Evolutionary conservation across 768 basidiomycete species (phyloP).

Genomic region (Pulveroboletus sp.): DNA sequence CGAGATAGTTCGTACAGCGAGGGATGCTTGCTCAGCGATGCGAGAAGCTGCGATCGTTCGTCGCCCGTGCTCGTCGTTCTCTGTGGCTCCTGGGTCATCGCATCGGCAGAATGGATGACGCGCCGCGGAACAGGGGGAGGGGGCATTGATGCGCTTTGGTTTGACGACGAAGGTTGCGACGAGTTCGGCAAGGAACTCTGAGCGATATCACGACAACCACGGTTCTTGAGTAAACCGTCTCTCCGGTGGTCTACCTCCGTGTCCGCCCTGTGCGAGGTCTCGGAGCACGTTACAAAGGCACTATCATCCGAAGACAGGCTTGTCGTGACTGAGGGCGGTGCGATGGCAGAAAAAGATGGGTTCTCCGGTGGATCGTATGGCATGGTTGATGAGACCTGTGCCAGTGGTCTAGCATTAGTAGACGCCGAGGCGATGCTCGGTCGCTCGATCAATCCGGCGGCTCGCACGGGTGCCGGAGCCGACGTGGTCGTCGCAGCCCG

Average conservation of each 20-base stretch:
- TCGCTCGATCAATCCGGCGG: neutral
- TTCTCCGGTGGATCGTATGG: neutral
- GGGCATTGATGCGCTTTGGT: constrained; percentile 23
- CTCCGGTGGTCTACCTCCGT: neutral
- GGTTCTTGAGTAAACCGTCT: neutral
- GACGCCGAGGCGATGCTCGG: constrained; percentile 1
- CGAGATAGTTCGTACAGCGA: constrained; percentile 53
- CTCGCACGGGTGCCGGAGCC: neutral
- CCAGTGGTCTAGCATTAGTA: neutral
- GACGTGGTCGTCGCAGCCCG: constrained; percentile 15
- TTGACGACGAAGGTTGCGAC: constrained; percentile 31
- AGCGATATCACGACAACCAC: constrained; percentile 4
- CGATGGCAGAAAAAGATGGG: neutral
- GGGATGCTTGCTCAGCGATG: constrained; percentile 42
- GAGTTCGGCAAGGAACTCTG: constrained; percentile 30
- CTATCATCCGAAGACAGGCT: constrained; percentile 27
- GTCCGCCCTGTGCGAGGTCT: constrained; percentile 15
- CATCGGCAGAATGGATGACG: constrained; percentile 5
- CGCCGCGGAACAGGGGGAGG: constrained; percentile 30
- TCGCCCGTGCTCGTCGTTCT: constrained; percentile 2
- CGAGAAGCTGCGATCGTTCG: constrained; percentile 26
- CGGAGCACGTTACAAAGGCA: constrained; percentile 27
- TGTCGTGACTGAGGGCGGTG: constrained; percentile 7
- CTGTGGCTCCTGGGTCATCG: constrained; percentile 5
- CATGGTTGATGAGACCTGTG: constrained; percentile 3